Evolutionary conservation across 164 flowering plant species (phyloP).

Genomic region (Sextonia rubra): DNA sequence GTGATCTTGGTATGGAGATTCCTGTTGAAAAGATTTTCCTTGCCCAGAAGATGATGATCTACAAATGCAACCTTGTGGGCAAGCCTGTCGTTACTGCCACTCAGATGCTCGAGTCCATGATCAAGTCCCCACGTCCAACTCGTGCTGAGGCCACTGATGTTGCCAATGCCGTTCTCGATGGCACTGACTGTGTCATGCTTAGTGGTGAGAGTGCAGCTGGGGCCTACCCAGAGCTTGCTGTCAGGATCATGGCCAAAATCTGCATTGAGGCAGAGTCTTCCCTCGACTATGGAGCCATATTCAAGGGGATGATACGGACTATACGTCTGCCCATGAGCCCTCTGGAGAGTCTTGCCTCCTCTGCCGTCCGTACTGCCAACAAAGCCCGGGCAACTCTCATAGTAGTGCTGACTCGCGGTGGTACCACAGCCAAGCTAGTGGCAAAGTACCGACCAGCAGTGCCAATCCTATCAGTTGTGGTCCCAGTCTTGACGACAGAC

Average conservation of each 20-base stretch:
- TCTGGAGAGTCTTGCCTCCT: constrained; percentile 75
- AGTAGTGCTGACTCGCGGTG: constrained; percentile 76
- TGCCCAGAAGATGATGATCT: constrained; percentile 90
- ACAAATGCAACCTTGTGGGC: constrained; percentile 78
- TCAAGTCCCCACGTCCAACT: constrained; percentile 80
- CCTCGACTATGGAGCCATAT: constrained; percentile 66
- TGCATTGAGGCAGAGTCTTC: constrained; percentile 79
- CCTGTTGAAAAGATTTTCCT: constrained; percentile 86
- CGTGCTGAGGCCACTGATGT: constrained; percentile 91
- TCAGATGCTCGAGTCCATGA: constrained; percentile 90
- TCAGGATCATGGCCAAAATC: constrained; percentile 72
- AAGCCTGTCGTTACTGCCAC: constrained; percentile 90
- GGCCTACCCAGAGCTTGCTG: constrained; percentile 74
- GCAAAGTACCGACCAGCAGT: constrained; percentile 87
- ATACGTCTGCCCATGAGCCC: constrained; percentile 88
- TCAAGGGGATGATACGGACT: constrained; percentile 63
- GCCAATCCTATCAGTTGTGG: constrained; percentile 78
- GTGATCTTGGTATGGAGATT: constrained; percentile 90
- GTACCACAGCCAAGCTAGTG: constrained; percentile 72
- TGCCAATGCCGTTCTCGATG: constrained; percentile 84
- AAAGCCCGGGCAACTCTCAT: constrained; percentile 62
- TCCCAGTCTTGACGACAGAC: constrained; percentile 76
- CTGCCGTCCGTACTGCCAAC: constrained; percentile 80
- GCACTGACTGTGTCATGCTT: constrained; percentile 87
- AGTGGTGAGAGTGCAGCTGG: constrained; percentile 95